Evolutionary conservation across 176 grass and related monocot genomes (phyloP), one percentile per base, ranked within the genome.

Genomic region (Triticum dicoccoides): DNA sequence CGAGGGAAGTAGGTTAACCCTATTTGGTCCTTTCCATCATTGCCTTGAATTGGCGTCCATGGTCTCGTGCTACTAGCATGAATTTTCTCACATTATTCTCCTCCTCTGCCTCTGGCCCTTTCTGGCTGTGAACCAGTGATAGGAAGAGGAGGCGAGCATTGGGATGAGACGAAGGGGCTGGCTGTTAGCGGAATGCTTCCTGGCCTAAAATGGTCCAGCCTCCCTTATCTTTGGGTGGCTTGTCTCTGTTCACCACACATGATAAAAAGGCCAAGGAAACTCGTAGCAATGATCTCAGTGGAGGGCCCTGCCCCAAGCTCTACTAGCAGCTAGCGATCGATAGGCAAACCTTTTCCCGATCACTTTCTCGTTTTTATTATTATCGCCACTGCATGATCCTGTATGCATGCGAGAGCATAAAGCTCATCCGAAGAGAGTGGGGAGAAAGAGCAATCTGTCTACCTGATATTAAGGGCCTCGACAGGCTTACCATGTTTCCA

Each of bases 161-260:
- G 33, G 3, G 68, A 73, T 73, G 39, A 20, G 45, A 32, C 23
- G 47, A 74, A 30, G 6, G 24, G 65, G 35, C 37, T 65, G 56
- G 76, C 61, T 30, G 54, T 59, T 20, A 21, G 65, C 29, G 30
- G 51, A 83, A 80, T 91, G 87, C 67, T 87, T 73, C 84, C 66
- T 80, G 82, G 54, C 91, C 87, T 88, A 95, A 95, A 83, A 82
- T 86, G 85, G 85, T 83, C 85, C 90, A 2, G 17, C 18, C 73
- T 17, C 4, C 74, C 69, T 62, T 15, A 54, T 54, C 15, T 86
- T 91, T 91, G 86, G 87, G 78, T 88, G 47, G 4, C 84, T 88
- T 88, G 91, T 91, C 89, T 87, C 84, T 89, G 90, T 93, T 88
- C 85, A 81, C 37, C 74, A 41, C 51, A 90, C 80, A 89, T 88